A percentile compares a stretch with the other conserved stretches of the same genome.
These are phyloP conservation scores for Triticum monococcum DNA, from an alignment of 176 grass and related monocot genomes.

Conservation along the genomic window DNA sequence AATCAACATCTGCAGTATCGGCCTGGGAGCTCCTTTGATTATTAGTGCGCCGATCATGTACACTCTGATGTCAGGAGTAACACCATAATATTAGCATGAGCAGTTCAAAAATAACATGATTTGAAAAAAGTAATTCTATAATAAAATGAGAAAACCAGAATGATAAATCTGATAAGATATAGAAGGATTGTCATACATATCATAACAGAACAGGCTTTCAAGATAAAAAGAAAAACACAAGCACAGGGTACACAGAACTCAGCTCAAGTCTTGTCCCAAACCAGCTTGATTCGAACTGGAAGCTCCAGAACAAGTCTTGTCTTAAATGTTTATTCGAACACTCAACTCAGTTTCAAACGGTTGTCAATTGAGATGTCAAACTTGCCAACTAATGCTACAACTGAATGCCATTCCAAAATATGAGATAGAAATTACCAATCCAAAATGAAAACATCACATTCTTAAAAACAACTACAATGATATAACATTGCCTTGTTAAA, in stretches of 20 bases:
- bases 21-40: conserved; percentile 47
- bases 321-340: conserved; percentile 10
- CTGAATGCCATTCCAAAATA: background rate
- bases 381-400: background rate
- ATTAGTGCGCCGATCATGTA: conserved; percentile 46
- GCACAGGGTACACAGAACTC: background rate
- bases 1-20: conserved; percentile 36
- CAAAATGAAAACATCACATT: background rate
- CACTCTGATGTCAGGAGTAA: conserved; percentile 43
- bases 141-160: conserved; percentile 17
- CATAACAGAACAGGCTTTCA: background rate
- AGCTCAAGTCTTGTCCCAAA: background rate
- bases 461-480: background rate
- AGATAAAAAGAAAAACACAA: background rate
- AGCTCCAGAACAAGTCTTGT: background rate
- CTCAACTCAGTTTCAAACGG: conserved; percentile 10
- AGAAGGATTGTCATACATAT: background rate
- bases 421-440: background rate
- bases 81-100: conserved; percentile 32
- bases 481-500: background rate
- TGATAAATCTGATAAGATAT: conserved; percentile 1
- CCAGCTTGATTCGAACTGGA: conserved; percentile 15
- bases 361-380: background rate
- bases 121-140: background rate
- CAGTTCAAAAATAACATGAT: background rate